Conservation (phyloP, 2,329 filamentous ascomycete genomes). For the Talaromyces sp. region DNA sequence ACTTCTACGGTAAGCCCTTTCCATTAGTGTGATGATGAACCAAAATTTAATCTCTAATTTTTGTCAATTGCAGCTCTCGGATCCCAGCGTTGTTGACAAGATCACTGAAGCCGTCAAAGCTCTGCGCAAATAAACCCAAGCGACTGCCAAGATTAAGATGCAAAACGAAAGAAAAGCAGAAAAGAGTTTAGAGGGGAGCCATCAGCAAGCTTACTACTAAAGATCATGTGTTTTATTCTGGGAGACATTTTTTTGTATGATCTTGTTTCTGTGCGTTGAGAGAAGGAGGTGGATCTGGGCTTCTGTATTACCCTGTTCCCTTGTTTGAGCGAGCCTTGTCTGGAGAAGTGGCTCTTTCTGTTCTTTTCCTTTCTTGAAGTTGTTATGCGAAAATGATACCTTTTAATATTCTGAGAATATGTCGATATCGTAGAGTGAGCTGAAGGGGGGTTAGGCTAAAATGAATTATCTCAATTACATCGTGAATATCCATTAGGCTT, state of each 20-base stretch:
- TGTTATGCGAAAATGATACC: conserved; percentile 7
- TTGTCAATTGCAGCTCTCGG: conserved; percentile 63
- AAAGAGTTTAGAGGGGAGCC: background rate
- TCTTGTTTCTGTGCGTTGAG: background rate
- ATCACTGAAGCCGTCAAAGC: conserved; percentile 78
- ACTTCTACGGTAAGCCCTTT: conserved; percentile 71
- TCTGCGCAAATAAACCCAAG: conserved; percentile 33
- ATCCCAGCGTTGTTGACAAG: conserved; percentile 82
- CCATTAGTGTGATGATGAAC: background rate
- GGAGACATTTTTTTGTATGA: background rate
- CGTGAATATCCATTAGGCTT: background rate
- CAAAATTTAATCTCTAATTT: background rate
- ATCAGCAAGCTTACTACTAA: background rate
- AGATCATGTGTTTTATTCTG: background rate
- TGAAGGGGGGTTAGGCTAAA: background rate
- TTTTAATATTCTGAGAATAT: background rate
- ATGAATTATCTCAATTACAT: too few species aligned
- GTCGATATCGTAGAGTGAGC: background rate
- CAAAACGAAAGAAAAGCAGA: background rate
- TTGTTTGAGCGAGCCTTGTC: background rate
- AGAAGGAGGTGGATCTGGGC: background rate
- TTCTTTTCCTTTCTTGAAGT: background rate
- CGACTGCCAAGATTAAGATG: background rate
- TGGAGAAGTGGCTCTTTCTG: background rate
- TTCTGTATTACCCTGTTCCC: background rate